These are phyloP conservation scores for Truncatella angustata DNA, from an alignment of 2,329 filamentous ascomycete genomes.

Conservation along the genomic window DNA sequence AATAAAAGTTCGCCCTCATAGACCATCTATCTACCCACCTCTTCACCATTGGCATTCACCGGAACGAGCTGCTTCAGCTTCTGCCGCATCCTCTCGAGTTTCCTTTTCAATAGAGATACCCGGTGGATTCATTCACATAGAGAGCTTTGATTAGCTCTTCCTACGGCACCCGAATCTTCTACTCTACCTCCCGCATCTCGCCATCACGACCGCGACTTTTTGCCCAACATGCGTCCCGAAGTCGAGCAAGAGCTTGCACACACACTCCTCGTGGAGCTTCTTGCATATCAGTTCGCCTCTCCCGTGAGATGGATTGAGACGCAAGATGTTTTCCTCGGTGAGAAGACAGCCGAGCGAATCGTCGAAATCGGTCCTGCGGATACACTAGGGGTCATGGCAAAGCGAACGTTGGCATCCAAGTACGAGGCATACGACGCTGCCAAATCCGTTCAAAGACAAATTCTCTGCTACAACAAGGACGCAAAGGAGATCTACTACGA, in stretches of 20 bases:
- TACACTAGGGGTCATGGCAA: conserved; percentile 96
- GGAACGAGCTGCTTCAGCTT: background rate
- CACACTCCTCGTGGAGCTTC: conserved; percentile 95
- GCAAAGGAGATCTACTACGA: conserved; percentile 99
- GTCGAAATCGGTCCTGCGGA: conserved; percentile 97
- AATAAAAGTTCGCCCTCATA: background rate
- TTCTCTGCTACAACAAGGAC: conserved; percentile 99
- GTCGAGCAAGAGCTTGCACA: conserved; percentile 99
- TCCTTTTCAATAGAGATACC: conserved; percentile 9
- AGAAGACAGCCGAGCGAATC: conserved; percentile 94
- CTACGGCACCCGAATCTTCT: conserved; percentile 7
- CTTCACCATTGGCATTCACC: background rate
- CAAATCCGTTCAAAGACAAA: conserved; percentile 92
- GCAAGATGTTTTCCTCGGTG: conserved; percentile 97
- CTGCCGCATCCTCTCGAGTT: conserved; percentile 5
- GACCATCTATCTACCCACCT: background rate
- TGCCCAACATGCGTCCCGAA: conserved; percentile 80
- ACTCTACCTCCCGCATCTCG: conserved; percentile 11
- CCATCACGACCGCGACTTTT: conserved; percentile 12
- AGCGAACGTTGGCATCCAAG: conserved; percentile 90
- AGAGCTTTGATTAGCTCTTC: conserved; percentile 3
- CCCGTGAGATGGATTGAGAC: conserved; percentile 99
- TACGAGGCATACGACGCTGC: conserved; percentile 99
- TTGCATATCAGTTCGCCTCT: conserved; percentile 98
- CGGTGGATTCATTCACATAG: conserved; percentile 6